Percentiles rank a stretch among this genome's conserved stretches.
These are phyloP conservation scores for Didymella glomerata DNA, from an alignment of 2,329 filamentous ascomycete genomes.

Conservation along the genomic window DNA sequence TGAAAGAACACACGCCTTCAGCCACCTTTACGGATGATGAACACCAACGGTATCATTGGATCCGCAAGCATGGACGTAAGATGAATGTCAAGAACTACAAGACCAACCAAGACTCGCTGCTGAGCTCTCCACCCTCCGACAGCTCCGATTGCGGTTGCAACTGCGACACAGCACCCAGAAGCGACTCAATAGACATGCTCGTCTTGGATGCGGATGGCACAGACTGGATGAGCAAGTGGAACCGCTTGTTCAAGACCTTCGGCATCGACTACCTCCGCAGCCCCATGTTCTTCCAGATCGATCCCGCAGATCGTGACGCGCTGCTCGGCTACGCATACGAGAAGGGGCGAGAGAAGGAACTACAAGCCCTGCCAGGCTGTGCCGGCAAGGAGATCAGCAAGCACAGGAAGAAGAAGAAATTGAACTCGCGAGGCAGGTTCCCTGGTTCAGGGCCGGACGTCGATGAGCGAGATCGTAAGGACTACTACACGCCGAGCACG, in stretches of 20 bases:
- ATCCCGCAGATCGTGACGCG: slow-evolving; percentile 77
- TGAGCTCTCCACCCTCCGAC: slow-evolving; percentile 34
- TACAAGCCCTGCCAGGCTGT: slow-evolving; percentile 75
- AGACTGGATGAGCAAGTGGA: slow-evolving; percentile 76
- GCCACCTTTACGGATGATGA: slow-evolving; percentile 86
- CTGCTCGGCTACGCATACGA: slow-evolving; percentile 74
- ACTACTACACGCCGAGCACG: slow-evolving; percentile 56
- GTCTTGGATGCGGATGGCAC: slow-evolving; percentile 72
- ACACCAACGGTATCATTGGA: slow-evolving; percentile 82
- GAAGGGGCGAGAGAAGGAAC: slow-evolving; percentile 66
- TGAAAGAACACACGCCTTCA: slow-evolving; percentile 76
- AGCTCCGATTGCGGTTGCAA: slow-evolving; percentile 31
- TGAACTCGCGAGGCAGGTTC: slow-evolving; percentile 51
- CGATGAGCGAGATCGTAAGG: slow-evolving; percentile 58
- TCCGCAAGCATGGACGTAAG: slow-evolving; percentile 68
- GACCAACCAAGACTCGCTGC: slow-evolving; percentile 49
- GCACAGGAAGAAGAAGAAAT: slow-evolving; percentile 74
- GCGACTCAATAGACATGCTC: slow-evolving; percentile 48
- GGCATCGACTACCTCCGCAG: slow-evolving; percentile 77
- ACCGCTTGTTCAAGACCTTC: slow-evolving; percentile 71
- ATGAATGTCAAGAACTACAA: slow-evolving; percentile 65
- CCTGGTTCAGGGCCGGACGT: slow-evolving; percentile 50
- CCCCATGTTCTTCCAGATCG: slow-evolving; percentile 84
- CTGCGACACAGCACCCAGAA: slow-evolving; percentile 5
- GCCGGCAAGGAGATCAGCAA: slow-evolving; percentile 84